Percentiles rank a stretch among this genome's conserved stretches.
Conservation (phyloP, 176 grass and related monocot species). For the Calamus simplicifolius region DNA sequence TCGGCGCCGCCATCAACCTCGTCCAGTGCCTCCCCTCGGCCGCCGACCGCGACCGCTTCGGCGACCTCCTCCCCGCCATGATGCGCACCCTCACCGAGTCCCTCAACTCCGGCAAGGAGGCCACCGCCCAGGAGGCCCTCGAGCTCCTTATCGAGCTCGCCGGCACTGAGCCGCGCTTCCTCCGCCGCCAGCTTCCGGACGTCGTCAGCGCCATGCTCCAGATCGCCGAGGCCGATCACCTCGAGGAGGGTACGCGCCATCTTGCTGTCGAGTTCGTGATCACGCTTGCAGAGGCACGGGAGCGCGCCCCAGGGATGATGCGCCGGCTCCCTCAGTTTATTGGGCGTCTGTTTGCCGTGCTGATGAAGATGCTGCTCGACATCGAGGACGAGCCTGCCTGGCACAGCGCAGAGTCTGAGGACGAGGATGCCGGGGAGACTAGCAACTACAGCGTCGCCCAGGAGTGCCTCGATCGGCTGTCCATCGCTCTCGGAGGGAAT, state of each 20-base stretch:
- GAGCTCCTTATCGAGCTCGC: slow-evolving; percentile 94
- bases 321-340: slow-evolving; percentile 85
- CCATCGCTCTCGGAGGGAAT: slow-evolving; percentile 90
- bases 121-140: slow-evolving; percentile 80
- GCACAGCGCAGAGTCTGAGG: slow-evolving; percentile 75
- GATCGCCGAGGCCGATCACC: slow-evolving; percentile 53
- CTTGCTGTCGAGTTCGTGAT: slow-evolving; percentile 91
- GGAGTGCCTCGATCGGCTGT: slow-evolving; percentile 88
- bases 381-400: slow-evolving; percentile 85
- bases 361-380: slow-evolving; percentile 97
- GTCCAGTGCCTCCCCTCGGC: slow-evolving; percentile 81
- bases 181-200: slow-evolving; percentile 70
- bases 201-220: slow-evolving; percentile 92
- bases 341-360: slow-evolving; percentile 82
- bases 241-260: slow-evolving; percentile 89
- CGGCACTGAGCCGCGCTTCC: slow-evolving; percentile 78
- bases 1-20: slow-evolving; percentile 70
- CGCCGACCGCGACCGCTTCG: slow-evolving; percentile 62
- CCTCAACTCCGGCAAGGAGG: slow-evolving; percentile 81
- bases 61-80: slow-evolving; percentile 82
- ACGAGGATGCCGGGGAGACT: slow-evolving; percentile 81
- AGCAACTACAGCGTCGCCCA: slow-evolving; percentile 90
- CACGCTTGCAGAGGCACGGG: slow-evolving; percentile 83
- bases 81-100: slow-evolving; percentile 87
- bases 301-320: slow-evolving; percentile 97